Percentiles rank a stretch among this genome's conserved stretches.
Conservation (phyloP, 2,329 filamentous ascomycete genomes). For the Hortaea werneckii region DNA sequence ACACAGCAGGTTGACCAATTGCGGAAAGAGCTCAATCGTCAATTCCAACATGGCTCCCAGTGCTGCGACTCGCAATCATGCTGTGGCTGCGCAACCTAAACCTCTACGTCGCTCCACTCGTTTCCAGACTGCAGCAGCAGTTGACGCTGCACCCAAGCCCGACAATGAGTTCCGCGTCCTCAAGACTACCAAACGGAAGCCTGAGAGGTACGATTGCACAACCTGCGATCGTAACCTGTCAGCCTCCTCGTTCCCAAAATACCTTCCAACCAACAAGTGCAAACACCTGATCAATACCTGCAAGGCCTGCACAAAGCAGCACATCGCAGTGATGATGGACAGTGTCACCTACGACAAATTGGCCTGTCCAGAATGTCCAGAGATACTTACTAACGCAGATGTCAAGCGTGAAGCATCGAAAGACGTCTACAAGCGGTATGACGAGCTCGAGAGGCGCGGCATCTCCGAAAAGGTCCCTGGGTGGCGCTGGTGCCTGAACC, state of each 20-base stretch:
- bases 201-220: constrained; percentile 11
- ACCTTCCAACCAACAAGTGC: constrained; percentile 26
- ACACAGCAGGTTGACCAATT: too few relatives aligned
- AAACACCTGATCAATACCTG: constrained; percentile 28
- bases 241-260: constrained; percentile 20
- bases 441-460: constrained; percentile 10
- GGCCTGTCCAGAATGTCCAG: constrained; percentile 40
- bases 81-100: too few relatives aligned
- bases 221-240: constrained; percentile 11
- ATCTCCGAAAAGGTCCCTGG: constrained; percentile 9
- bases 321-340: constrained; percentile 24
- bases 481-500: not conserved
- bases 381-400: constrained; percentile 32
- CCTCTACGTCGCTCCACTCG: not conserved
- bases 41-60: too few relatives aligned
- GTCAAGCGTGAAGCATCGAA: constrained; percentile 25
- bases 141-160: not conserved
- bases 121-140: not conserved
- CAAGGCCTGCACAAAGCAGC: constrained; percentile 25
- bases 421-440: constrained; percentile 19
- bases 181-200: constrained; percentile 8
- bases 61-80: too few relatives aligned
- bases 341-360: constrained; percentile 21
- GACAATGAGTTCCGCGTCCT: constrained; percentile 21
- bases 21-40: too few relatives aligned